phyloP scores from a whole-genome alignment of 2,329 filamentous ascomycete species.

The Microdochium trichocladiopsis region DNA sequence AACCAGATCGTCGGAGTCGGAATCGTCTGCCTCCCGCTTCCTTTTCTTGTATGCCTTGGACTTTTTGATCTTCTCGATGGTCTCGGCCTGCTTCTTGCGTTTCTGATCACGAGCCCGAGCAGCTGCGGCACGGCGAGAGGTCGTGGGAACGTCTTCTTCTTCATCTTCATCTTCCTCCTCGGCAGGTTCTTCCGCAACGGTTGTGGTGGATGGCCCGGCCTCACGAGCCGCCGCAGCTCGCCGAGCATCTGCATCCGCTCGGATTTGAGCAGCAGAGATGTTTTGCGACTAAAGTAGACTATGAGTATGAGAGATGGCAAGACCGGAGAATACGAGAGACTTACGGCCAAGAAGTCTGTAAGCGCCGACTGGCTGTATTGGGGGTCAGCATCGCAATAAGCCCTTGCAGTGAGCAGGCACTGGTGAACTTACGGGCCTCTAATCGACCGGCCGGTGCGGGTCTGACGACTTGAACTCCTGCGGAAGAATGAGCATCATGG shows the following conservation, averaged over 20 bases:
- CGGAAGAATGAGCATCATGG: background rate
- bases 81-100: slow-evolving; percentile 45
- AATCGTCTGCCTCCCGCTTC: slow-evolving; percentile 29
- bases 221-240: slow-evolving; percentile 1
- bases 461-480: slow-evolving; percentile 9
- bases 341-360: slow-evolving; percentile 17
- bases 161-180: slow-evolving; percentile 3
- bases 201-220: background rate
- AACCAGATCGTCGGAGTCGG: slow-evolving; percentile 41
- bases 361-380: slow-evolving; percentile 15
- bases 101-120: slow-evolving; percentile 23
- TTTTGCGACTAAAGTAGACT: slow-evolving; percentile 12
- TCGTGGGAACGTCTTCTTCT: slow-evolving; percentile 2
- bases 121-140: slow-evolving; percentile 1
- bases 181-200: background rate
- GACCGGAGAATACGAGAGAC: background rate
- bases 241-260: slow-evolving; percentile 10
- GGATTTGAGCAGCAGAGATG: slow-evolving; percentile 17
- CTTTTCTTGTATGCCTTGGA: slow-evolving; percentile 50
- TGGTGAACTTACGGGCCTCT: slow-evolving; percentile 13
- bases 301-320: background rate
- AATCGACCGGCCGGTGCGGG: slow-evolving; percentile 9
- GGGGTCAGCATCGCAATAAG: background rate
- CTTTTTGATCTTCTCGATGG: slow-evolving; percentile 55
- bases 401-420: background rate